Percentiles rank a stretch among this genome's conserved stretches.
phyloP scores from a whole-genome alignment of 495 filamentous ascomycete species.

The Entonaema liquescens region DNA sequence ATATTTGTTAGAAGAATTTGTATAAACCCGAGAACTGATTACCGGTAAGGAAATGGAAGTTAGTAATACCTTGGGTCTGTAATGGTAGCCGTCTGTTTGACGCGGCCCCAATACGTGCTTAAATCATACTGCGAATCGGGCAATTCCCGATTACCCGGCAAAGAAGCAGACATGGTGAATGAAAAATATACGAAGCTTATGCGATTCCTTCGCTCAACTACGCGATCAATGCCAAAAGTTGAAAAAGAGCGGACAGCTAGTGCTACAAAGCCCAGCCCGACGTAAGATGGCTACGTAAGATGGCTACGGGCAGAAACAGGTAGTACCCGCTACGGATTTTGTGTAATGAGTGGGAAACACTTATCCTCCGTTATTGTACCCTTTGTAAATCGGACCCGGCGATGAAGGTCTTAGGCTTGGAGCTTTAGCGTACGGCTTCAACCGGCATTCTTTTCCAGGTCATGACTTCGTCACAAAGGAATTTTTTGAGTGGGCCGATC shows the following conservation, averaged over 20 bases:
- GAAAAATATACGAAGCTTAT: neutral
- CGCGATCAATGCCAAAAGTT: neutral
- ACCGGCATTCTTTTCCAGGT: neutral
- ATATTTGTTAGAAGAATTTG: conserved; percentile 13
- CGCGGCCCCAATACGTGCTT: conserved; percentile 92
- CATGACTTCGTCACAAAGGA: conserved; percentile 6
- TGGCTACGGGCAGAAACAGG: neutral
- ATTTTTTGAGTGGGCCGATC: conserved; percentile 38
- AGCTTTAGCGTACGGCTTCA: neutral
- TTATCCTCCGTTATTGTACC: neutral
- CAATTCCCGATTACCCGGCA: conserved; percentile 85
- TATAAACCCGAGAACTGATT: neutral
- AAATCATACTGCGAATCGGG: conserved; percentile 93
- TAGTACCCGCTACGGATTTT: neutral
- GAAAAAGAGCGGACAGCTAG: conserved; percentile 26
- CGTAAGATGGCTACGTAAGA: neutral
- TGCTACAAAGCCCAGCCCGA: conserved; percentile 1
- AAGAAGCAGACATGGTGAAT: conserved; percentile 80
- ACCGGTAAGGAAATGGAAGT: conserved; percentile 5
- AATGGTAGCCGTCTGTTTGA: conserved; percentile 87
- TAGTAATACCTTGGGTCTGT: conserved; percentile 85
- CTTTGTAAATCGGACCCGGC: conserved; percentile 9
- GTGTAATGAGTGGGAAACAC: neutral
- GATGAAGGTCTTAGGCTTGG: neutral
- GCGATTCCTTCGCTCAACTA: neutral